phyloP scores from a whole-genome alignment of 768 basidiomycete genomes.

The Leccinum subgranulosum region DNA sequence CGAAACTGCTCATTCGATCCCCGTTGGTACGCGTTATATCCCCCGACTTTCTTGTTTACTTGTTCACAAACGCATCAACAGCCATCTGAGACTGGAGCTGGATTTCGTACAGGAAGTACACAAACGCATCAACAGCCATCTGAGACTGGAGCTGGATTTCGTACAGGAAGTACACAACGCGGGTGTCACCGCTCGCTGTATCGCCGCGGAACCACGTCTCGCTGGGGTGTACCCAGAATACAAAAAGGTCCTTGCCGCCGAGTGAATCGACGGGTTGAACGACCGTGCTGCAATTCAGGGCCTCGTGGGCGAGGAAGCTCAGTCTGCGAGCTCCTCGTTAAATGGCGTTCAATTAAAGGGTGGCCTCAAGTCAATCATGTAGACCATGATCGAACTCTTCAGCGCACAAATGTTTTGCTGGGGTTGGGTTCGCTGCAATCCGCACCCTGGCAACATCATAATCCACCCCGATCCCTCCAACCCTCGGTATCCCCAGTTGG shows the following conservation, averaged over 20 bases:
- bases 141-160: conserved; percentile 84
- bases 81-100: conserved; percentile 80
- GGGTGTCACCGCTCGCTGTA: conserved; percentile 58
- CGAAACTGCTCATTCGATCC: conserved; percentile 79
- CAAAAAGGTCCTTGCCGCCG: conserved; percentile 75
- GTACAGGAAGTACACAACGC: conserved; percentile 80
- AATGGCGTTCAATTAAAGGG: conserved; percentile 42
- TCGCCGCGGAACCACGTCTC: conserved; percentile 69
- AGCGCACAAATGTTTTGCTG: conserved; percentile 88
- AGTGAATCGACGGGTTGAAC: conserved; percentile 79
- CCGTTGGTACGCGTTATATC: conserved; percentile 49
- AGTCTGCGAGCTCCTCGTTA: background rate
- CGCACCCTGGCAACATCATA: conserved; percentile 77
- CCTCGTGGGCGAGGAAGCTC: conserved; percentile 50
- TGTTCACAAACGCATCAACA: conserved; percentile 42
- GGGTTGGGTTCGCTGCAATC: conserved; percentile 91
- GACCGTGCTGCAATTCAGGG: conserved; percentile 55
- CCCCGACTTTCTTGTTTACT: background rate
- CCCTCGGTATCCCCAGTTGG: too few species aligned
- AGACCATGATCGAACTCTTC: conserved; percentile 84
- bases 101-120: conserved; percentile 76
- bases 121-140: conserved; percentile 60
- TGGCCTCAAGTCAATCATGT: conserved; percentile 68
- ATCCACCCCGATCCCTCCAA: too few species aligned
- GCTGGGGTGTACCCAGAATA: conserved; percentile 65